Evolutionary conservation across 2,329 filamentous ascomycete species (phyloP).

Genomic region (Fusarium piperis): DNA sequence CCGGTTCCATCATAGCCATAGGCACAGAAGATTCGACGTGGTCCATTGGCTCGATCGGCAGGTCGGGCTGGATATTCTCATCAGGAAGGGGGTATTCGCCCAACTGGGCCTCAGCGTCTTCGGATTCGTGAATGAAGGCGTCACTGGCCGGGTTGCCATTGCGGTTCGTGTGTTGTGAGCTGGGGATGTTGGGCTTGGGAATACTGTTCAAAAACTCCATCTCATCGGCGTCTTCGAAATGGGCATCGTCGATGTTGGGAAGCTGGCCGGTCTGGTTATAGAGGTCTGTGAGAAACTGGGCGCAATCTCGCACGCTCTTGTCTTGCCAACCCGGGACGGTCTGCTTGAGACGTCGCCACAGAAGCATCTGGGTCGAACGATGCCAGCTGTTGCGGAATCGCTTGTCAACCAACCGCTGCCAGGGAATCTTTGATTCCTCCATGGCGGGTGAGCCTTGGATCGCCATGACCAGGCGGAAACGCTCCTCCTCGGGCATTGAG

Average conservation of each 20-base stretch:
- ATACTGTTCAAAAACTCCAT: slow-evolving; percentile 44
- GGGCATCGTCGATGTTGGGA: slow-evolving; percentile 45
- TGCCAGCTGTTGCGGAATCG: slow-evolving; percentile 52
- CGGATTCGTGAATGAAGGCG: slow-evolving; percentile 45
- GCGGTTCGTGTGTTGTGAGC: slow-evolving; percentile 8
- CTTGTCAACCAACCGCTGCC: slow-evolving; percentile 56
- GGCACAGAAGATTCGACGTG: slow-evolving; percentile 16
- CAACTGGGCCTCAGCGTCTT: slow-evolving; percentile 31
- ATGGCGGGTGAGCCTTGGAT: slow-evolving; percentile 54
- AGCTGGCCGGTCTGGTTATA: slow-evolving; percentile 48
- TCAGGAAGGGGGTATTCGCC: slow-evolving; percentile 25
- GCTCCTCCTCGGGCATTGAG: slow-evolving; percentile 56
- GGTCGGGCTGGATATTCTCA: slow-evolving; percentile 39
- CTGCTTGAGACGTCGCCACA: slow-evolving; percentile 53
- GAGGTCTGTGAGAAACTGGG: slow-evolving; percentile 47
- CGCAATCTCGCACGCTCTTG: slow-evolving; percentile 48
- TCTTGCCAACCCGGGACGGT: slow-evolving; percentile 45
- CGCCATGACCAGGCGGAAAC: slow-evolving; percentile 54
- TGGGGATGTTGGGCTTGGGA: slow-evolving; percentile 14
- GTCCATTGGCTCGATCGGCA: slow-evolving; percentile 46
- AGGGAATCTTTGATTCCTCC: slow-evolving; percentile 60
- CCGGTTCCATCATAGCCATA: slow-evolving; percentile 24
- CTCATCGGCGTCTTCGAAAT: slow-evolving; percentile 47
- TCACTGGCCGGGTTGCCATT: slow-evolving; percentile 31
- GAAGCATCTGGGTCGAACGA: slow-evolving; percentile 49